Conservation (phyloP, 1,284 basidiomycete genomes). For the Stygiomarasmius scandens region DNA sequence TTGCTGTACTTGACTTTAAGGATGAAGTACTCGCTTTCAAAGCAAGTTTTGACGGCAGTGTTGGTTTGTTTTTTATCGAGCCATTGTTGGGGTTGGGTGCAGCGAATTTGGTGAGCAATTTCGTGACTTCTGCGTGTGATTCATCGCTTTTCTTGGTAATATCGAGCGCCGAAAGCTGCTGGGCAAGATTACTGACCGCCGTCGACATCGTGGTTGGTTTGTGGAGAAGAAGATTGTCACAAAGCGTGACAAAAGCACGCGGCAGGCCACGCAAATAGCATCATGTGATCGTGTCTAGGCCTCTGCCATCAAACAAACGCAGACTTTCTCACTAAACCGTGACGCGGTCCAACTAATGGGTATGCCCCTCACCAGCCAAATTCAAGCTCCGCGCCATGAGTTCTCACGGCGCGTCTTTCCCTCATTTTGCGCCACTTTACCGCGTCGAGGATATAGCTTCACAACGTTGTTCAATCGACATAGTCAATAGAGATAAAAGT, state of each 20-base stretch:
- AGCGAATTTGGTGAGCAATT: conserved; percentile 66
- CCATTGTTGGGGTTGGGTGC: conserved; percentile 49
- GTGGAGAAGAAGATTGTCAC: background rate
- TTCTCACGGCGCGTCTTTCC: no score
- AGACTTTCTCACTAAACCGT: no score
- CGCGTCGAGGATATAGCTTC: no score
- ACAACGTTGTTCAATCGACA: no score
- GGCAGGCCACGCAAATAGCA: no score
- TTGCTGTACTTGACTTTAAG: conserved; percentile 4
- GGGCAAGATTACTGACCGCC: conserved; percentile 31
- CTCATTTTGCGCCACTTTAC: no score
- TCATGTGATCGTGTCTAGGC: no score
- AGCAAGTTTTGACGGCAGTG: conserved; percentile 38
- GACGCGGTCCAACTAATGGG: no score
- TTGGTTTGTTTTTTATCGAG: conserved; percentile 31
- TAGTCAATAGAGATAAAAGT: no score
- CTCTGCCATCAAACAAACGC: no score
- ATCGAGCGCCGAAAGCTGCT: conserved; percentile 38
- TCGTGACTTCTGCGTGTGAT: conserved; percentile 46
- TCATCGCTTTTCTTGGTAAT: conserved; percentile 44
- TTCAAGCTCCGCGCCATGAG: no score
- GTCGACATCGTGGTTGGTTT: background rate
- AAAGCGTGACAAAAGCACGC: background rate
- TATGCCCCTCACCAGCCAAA: no score
- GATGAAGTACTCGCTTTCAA: conserved; percentile 2